phyloP scores from a whole-genome alignment of 306 rosid species.

The Malus fusca region DNA sequence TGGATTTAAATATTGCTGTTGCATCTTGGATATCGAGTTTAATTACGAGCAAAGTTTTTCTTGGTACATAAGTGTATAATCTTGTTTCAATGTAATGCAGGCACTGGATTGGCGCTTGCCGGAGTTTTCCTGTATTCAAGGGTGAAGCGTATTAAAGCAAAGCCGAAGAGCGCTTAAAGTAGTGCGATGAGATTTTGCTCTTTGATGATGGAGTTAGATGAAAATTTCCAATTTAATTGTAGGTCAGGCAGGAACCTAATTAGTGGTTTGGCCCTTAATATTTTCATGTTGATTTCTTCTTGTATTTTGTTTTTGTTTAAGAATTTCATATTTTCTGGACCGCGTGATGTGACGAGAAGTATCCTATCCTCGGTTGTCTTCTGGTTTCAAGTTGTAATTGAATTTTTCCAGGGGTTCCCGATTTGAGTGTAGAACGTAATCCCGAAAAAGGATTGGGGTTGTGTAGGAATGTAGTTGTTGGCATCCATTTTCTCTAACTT shows the following conservation, averaged over 20 bases:
- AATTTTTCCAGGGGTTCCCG: neutral
- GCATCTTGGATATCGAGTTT: neutral
- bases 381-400: neutral
- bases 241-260: conserved; percentile 12
- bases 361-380: neutral
- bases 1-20: neutral
- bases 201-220: conserved; percentile 6
- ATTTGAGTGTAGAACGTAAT: neutral
- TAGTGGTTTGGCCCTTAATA: neutral
- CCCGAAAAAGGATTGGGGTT: neutral
- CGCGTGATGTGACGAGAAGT: neutral
- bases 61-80: neutral
- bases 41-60: neutral
- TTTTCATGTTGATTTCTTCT: neutral
- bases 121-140: conserved; percentile 94
- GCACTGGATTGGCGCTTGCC: conserved; percentile 82
- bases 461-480: no score
- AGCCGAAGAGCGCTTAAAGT: conserved; percentile 63
- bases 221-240: conserved; percentile 24
- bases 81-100: conserved; percentile 30
- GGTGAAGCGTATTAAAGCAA: conserved; percentile 71
- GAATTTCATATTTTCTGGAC: neutral
- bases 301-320: neutral
- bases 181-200: conserved; percentile 24
- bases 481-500: no score